These are phyloP conservation scores for Plasmodium gonderi DNA, from an alignment of 169 alveolate genomes.

Conservation along the genomic window DNA sequence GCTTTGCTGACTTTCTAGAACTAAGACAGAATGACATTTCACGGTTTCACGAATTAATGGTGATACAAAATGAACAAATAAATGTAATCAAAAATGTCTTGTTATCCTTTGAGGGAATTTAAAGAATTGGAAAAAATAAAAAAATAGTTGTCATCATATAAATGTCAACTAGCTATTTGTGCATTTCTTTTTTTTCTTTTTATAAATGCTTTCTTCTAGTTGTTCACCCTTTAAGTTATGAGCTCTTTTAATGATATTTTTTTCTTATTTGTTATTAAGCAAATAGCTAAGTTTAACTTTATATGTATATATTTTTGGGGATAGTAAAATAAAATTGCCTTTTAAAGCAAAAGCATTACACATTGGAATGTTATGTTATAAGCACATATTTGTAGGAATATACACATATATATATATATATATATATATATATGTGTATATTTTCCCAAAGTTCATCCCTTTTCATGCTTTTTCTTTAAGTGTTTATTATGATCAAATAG, in stretches of 20 bases:
- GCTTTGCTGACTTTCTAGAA: conserved; percentile 69
- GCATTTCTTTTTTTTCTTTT: not conserved
- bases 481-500: not conserved
- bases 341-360: not conserved
- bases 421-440: not conserved
- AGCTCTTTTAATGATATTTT: not conserved
- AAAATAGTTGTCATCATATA: not conserved
- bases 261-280: not conserved
- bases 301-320: not conserved
- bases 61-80: conserved; percentile 61
- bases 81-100: conserved; percentile 19
- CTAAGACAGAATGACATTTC: conserved; percentile 46
- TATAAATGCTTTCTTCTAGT: not conserved
- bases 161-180: not conserved
- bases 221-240: not conserved
- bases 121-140: not conserved
- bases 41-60: conserved; percentile 63
- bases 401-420: not conserved
- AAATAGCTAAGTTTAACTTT: not conserved
- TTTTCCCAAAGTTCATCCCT: not conserved
- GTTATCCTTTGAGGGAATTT: not conserved
- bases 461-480: not conserved
- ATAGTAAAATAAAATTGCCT: not conserved
- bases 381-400: not conserved
- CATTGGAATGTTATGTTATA: too few species aligned